Conservation (phyloP, 257 asterid species). For the Anisodus tanguticus region DNA sequence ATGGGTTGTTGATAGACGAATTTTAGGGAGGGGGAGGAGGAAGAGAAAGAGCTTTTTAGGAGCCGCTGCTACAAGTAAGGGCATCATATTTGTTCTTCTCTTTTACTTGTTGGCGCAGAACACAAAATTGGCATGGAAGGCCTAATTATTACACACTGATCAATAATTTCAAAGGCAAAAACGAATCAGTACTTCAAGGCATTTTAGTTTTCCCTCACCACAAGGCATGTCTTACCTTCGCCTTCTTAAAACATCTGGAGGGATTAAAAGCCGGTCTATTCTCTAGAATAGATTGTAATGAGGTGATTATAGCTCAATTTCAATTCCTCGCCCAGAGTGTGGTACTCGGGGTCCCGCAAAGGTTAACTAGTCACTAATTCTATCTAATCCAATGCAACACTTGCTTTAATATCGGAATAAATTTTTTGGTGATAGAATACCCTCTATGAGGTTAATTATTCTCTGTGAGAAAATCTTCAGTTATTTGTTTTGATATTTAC, state of each 20-base stretch:
- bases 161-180: too few relatives aligned
- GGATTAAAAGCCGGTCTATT: background rate
- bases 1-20: too few relatives aligned
- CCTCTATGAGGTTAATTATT: background rate
- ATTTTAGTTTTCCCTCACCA: background rate
- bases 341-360: background rate
- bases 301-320: conserved; percentile 14
- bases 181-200: background rate
- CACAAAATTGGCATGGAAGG: too few relatives aligned
- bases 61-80: too few relatives aligned
- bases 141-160: too few relatives aligned
- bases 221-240: background rate
- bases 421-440: background rate
- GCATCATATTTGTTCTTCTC: too few relatives aligned
- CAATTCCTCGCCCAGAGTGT: background rate
- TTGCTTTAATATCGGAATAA: background rate
- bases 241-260: conserved; percentile 1
- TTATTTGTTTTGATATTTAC: background rate
- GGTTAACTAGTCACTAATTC: background rate
- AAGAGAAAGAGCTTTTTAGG: too few relatives aligned
- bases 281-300: conserved; percentile 11
- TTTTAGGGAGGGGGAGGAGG: too few relatives aligned
- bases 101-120: too few relatives aligned
- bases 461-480: background rate
- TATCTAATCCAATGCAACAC: conserved; percentile 15